Conservation (phyloP, 805 yeast species). For the Yarrowia keelungensis region DNA sequence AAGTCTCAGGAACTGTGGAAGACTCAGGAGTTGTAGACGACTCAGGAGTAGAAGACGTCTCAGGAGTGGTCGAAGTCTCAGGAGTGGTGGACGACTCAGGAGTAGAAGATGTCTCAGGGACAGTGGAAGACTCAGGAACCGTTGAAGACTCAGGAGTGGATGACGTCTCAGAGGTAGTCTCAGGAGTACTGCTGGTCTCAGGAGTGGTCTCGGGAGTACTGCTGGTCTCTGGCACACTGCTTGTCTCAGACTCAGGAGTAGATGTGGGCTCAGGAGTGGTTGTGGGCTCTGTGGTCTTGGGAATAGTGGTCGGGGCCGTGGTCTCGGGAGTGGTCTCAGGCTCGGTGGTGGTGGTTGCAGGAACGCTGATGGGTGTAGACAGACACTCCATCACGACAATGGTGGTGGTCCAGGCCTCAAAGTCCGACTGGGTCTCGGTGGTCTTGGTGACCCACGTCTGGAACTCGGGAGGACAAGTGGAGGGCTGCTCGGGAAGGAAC, state of each 20-base stretch:
- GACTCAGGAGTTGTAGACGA: too few species aligned
- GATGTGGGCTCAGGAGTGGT: background rate
- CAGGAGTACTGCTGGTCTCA: background rate
- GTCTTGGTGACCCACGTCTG: slow-evolving; percentile 9
- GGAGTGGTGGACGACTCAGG: background rate
- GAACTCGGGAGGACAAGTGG: slow-evolving; percentile 29
- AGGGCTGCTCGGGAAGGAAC: background rate
- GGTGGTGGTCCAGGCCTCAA: background rate
- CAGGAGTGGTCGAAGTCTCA: background rate
- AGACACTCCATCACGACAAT: background rate
- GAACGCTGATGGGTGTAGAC: background rate
- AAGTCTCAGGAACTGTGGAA: background rate
- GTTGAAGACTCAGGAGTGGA: too few species aligned
- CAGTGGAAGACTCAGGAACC: too few species aligned
- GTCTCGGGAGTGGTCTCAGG: background rate
- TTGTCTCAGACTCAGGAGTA: background rate
- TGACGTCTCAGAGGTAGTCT: background rate
- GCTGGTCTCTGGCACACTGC: background rate
- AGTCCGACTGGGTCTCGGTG: background rate
- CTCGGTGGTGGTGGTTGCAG: background rate
- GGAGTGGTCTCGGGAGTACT: background rate
- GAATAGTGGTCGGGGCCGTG: too few species aligned
- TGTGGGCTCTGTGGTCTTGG: slow-evolving; percentile 1
- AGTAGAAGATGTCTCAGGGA: too few species aligned
- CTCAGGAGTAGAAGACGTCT: background rate